Base-by-base conservation (phyloP, 768 basidiomycete genomes). In the Lyophyllum decastes region DNA sequence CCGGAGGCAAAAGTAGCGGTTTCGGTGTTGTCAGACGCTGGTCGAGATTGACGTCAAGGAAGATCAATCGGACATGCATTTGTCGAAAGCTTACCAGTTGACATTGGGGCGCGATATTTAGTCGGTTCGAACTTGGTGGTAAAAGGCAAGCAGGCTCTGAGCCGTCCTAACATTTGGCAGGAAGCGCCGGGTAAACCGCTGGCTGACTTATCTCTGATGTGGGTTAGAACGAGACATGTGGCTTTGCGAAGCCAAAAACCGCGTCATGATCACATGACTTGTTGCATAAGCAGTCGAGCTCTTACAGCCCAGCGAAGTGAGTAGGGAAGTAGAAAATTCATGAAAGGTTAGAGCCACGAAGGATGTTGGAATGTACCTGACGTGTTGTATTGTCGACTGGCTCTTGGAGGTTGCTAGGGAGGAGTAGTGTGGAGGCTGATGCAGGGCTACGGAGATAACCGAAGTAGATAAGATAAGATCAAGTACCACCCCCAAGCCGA, bases 1-100 rank as follows among this genome's bases (percentile, higher is more conserved):
- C 91, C 89, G 9, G 80, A 75, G 5, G 84, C 78, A 50, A 80
- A 81, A 7, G 81, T 78, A 4, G 78, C 82, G 61, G 73, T 73
- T 61, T 76, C 67, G 19, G 70, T 66, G 54, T 70, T 64, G 22
- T 44, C 46, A 35, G 66, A 52, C 22, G 59, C 65, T 69, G n/a
- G 43, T 40, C 40, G 27, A n/a, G 16, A n/a, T 10, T 7, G n/a
- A 22, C 16, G 27, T 48, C 46, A 54, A 17, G 9, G 35, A 38
- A 17, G 14, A 4, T 38, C 11, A 38, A n/a, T n/a, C n/a, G 9
- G 35, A 38, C 3, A 8, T 19, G 5, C 7, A 14, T 17, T 33
- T 25, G n/a, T 33, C 38, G 25, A 25, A 40, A 17, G 48, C 70
- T 43, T 55, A 77, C 77, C 50, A 17, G 76, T 69, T 33, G 77